These are phyloP conservation scores for Boeremia exigua DNA, from an alignment of 2,329 filamentous ascomycete species.

Conservation along the genomic window DNA sequence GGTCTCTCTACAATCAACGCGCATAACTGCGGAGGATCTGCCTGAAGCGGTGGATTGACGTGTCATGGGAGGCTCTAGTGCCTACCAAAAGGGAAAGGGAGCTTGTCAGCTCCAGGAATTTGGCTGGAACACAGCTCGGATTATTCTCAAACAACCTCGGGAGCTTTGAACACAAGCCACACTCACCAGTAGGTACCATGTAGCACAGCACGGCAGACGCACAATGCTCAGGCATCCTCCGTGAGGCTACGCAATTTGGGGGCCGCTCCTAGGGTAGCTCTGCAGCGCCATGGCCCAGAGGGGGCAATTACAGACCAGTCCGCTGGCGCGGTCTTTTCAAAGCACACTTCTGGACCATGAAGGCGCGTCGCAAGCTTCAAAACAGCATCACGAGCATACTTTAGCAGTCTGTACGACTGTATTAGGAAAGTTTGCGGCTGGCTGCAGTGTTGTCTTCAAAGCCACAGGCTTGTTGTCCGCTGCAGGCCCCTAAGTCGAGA, in stretches of 20 bases:
- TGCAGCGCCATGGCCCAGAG: constrained; percentile 1
- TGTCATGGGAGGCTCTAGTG: neutral
- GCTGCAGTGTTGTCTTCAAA: constrained; percentile 3
- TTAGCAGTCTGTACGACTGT: constrained; percentile 3
- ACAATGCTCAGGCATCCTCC: neutral
- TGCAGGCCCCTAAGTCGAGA: constrained; percentile 3
- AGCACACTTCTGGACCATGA: neutral
- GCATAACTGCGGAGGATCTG: neutral
- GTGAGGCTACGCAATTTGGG: constrained; percentile 6
- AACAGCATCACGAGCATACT: constrained; percentile 3
- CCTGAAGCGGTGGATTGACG: neutral
- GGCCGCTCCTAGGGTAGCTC: neutral
- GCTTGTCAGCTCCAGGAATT: neutral
- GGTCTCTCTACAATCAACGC: neutral
- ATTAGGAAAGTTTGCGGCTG: constrained; percentile 3
- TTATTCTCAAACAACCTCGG: neutral
- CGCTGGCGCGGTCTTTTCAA: neutral
- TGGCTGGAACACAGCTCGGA: neutral
- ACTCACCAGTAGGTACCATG: neutral
- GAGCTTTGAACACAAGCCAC: neutral
- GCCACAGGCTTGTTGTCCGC: constrained; percentile 1
- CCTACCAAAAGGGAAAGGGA: neutral
- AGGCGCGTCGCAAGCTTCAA: constrained; percentile 4
- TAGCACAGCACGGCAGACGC: neutral
- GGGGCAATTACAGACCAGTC: neutral